phyloP scores from a whole-genome alignment of 2,329 filamentous ascomycete genomes.

The Pseudogymnoascus sp. region DNA sequence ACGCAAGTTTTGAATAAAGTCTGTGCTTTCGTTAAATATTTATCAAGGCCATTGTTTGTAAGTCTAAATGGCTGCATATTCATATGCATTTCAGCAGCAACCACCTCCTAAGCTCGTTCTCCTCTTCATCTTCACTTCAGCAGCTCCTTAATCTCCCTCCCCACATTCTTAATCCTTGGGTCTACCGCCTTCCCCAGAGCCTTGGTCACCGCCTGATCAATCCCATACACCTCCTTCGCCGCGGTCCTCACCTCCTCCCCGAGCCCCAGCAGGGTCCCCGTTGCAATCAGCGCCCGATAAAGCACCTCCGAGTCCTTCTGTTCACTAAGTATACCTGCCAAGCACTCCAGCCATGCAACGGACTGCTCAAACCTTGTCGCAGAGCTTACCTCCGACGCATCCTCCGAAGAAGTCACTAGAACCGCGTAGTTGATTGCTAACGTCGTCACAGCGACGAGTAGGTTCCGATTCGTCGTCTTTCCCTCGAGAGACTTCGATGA shows the following conservation, averaged over 20 bases:
- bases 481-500: conserved; percentile 58
- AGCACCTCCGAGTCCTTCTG: conserved; percentile 75
- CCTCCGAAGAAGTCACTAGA: conserved; percentile 44
- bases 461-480: conserved; percentile 66
- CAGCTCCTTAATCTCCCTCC: conserved; percentile 50
- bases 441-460: conserved; percentile 76
- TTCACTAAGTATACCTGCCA: conserved; percentile 55
- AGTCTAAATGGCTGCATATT: neutral
- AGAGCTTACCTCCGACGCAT: conserved; percentile 19
- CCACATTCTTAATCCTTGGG: conserved; percentile 52
- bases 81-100: neutral
- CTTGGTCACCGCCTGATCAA: conserved; percentile 39
- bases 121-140: conserved; percentile 21
- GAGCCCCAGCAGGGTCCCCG: conserved; percentile 68
- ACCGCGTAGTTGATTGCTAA: conserved; percentile 81
- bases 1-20: neutral
- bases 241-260: conserved; percentile 47
- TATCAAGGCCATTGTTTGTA: neutral
- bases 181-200: conserved; percentile 49
- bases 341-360: conserved; percentile 46
- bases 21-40: conserved; percentile 3
- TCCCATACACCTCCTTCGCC: conserved; percentile 49
- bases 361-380: conserved; percentile 37
- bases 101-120: neutral
- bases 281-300: conserved; percentile 72